phyloP scores from a whole-genome alignment of 2,329 filamentous ascomycete species.

The Ceratocystis alfenasii region DNA sequence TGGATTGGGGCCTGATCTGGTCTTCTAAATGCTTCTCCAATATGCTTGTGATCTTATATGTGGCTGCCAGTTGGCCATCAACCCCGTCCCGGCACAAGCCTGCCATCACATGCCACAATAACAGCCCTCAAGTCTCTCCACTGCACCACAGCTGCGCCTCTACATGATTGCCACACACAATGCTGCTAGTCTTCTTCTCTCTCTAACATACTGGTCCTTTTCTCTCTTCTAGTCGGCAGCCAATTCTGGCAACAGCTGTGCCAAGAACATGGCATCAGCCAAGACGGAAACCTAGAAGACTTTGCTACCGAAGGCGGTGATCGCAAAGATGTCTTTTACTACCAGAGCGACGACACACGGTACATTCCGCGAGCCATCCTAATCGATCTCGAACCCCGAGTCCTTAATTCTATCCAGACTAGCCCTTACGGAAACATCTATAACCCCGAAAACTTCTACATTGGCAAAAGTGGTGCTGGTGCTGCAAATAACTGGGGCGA shows the following conservation, averaged over 20 bases:
- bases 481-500: conserved; percentile 98
- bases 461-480: conserved; percentile 84
- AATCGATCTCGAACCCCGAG: conserved; percentile 85
- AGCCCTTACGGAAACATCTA: conserved; percentile 97
- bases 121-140: too few relatives aligned
- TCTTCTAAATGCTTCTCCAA: background rate
- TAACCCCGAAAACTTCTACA: conserved; percentile 98
- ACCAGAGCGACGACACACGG: conserved; percentile 96
- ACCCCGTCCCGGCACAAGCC: too few relatives aligned
- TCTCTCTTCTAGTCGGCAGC: conserved; percentile 66
- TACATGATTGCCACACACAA: background rate
- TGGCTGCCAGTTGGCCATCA: background rate
- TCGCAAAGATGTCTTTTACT: conserved; percentile 98
- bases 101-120: too few relatives aligned
- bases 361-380: conserved; percentile 95
- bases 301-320: conserved; percentile 97
- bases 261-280: conserved; percentile 93
- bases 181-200: background rate
- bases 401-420: conserved; percentile 84
- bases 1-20: background rate
- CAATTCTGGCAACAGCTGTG: conserved; percentile 99
- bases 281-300: conserved; percentile 92
- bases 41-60: background rate
- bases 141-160: background rate
- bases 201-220: background rate